These are phyloP conservation scores for Neurospora sp. DNA, from an alignment of 495 filamentous ascomycete species.

Conservation along the genomic window DNA sequence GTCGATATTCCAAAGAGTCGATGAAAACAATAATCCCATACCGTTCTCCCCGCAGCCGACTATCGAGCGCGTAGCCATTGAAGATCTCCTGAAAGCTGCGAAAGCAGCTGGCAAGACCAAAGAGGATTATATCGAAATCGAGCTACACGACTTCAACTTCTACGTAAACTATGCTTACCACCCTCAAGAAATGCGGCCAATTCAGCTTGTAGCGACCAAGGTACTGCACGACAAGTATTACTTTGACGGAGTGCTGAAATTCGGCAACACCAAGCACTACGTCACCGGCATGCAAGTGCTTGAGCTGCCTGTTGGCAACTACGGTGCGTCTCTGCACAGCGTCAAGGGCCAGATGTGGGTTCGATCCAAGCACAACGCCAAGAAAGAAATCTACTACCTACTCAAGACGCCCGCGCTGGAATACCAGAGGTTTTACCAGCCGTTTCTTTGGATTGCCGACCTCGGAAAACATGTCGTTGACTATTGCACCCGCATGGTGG, in stretches of 20 bases:
- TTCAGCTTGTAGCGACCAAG: constrained; percentile 39
- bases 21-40: constrained; percentile 5
- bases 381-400: constrained; percentile 48
- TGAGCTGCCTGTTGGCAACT: constrained; percentile 54
- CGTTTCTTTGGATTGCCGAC: constrained; percentile 58
- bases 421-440: constrained; percentile 47
- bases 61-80: constrained; percentile 21
- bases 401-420: constrained; percentile 42
- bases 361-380: constrained; percentile 31
- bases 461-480: constrained; percentile 60
- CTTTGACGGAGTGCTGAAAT: constrained; percentile 51
- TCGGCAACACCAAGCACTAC: constrained; percentile 33
- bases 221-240: constrained; percentile 25
- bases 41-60: constrained; percentile 7
- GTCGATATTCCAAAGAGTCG: neutral
- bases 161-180: constrained; percentile 30
- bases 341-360: constrained; percentile 52
- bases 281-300: constrained; percentile 45
- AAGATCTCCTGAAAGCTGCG: constrained; percentile 8
- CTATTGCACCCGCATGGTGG: constrained; percentile 33
- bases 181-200: constrained; percentile 37
- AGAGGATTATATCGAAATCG: constrained; percentile 31
- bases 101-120: neutral
- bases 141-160: constrained; percentile 41
- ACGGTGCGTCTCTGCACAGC: constrained; percentile 37